These are phyloP conservation scores for Paracamarosporium sp. DNA, from an alignment of 2,329 filamentous ascomycete species.

Conservation along the genomic window DNA sequence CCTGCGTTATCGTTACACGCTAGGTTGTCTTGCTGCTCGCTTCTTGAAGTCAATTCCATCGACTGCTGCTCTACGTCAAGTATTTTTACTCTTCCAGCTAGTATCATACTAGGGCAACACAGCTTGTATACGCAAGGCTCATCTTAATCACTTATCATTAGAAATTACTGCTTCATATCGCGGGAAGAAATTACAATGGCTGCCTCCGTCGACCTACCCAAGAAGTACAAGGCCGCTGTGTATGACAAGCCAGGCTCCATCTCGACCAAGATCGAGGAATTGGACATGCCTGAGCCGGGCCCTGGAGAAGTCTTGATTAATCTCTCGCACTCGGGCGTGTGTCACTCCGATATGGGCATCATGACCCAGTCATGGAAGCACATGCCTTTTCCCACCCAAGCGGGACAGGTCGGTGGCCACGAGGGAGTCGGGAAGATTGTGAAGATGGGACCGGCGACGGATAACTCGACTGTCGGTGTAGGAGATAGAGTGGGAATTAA, in stretches of 20 bases:
- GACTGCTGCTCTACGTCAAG: too few species aligned
- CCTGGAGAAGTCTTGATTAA: conserved; percentile 68
- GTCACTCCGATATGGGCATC: conserved; percentile 65
- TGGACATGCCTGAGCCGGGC: conserved; percentile 70
- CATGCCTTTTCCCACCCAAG: conserved; percentile 65
- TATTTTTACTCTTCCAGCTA: too few species aligned
- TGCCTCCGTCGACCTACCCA: conserved; percentile 49
- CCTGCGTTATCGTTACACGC: not conserved
- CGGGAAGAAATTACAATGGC: conserved; percentile 22
- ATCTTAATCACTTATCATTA: too few species aligned
- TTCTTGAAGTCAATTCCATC: not conserved
- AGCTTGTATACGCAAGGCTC: too few species aligned
- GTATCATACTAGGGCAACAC: too few species aligned
- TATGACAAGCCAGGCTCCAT: conserved; percentile 71
- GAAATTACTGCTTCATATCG: not conserved
- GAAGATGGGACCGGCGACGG: conserved; percentile 68
- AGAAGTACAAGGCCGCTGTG: conserved; percentile 68
- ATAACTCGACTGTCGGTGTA: conserved; percentile 64
- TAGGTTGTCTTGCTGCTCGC: not conserved
- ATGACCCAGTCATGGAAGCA: conserved; percentile 60
- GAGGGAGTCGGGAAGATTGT: conserved; percentile 72
- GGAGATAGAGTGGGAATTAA: conserved; percentile 75
- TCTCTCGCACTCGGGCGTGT: conserved; percentile 69
- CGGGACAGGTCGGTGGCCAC: conserved; percentile 72
- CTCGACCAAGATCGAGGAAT: conserved; percentile 68